A percentile compares a stretch with the other conserved stretches of the same genome.
phyloP scores from a whole-genome alignment of 495 filamentous ascomycete genomes.

The Darksidea phi region DNA sequence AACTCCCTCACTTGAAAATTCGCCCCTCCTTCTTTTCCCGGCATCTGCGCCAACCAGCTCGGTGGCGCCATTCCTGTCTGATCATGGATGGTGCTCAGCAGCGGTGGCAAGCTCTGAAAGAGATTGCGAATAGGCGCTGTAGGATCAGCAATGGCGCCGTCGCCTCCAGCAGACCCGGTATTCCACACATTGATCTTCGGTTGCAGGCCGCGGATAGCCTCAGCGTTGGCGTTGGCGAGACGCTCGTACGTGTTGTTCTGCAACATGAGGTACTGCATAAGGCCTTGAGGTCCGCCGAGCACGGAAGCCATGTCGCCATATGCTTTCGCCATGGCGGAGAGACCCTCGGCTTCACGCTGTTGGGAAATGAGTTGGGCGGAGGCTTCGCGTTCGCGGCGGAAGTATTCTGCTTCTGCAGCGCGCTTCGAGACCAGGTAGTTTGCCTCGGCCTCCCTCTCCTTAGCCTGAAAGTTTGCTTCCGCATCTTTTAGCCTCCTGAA shows the following conservation, averaged over 20 bases:
- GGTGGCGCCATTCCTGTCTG: constrained; percentile 77
- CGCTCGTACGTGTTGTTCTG: constrained; percentile 64
- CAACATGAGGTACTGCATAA: constrained; percentile 75
- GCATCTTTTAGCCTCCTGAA: constrained; percentile 33
- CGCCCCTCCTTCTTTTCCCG: constrained; percentile 25
- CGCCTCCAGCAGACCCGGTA: constrained; percentile 54
- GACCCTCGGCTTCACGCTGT: constrained; percentile 71
- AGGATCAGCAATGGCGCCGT: constrained; percentile 44
- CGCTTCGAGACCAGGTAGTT: constrained; percentile 35
- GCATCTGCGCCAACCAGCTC: constrained; percentile 62
- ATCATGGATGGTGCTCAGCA: constrained; percentile 78
- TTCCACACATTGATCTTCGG: constrained; percentile 91
- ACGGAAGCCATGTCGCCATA: constrained; percentile 67
- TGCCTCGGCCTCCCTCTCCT: constrained; percentile 45
- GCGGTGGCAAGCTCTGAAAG: constrained; percentile 75
- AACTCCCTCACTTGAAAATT: constrained; percentile 8
- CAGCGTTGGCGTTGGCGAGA: constrained; percentile 67
- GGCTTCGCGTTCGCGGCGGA: constrained; percentile 48
- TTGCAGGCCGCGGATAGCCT: constrained; percentile 70
- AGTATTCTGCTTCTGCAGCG: constrained; percentile 29
- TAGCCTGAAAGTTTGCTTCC: constrained; percentile 38
- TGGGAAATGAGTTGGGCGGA: constrained; percentile 61
- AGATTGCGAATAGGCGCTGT: constrained; percentile 56
- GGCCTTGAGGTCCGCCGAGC: constrained; percentile 69
- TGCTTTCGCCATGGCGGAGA: constrained; percentile 71